These are phyloP conservation scores for Herpetomonas muscarum DNA, from an alignment of 208 protist species.

Conservation along the genomic window DNA sequence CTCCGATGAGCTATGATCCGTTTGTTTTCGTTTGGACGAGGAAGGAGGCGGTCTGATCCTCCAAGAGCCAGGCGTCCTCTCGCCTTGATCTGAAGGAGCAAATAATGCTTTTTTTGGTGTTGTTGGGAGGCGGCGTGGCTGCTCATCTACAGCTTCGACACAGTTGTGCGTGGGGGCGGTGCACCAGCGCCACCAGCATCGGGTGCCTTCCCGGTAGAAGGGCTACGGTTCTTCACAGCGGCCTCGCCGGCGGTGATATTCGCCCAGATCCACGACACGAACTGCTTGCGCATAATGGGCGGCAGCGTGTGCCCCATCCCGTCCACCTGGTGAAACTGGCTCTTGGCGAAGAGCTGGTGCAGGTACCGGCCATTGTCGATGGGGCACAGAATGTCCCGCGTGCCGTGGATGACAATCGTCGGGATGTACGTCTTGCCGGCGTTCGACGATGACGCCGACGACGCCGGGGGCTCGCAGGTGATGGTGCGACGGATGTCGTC, in stretches of 20 bases:
- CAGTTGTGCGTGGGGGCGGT: neutral
- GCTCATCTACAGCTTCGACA: neutral
- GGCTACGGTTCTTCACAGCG: slow-evolving; percentile 3
- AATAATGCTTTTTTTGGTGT: no score
- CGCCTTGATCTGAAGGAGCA: no score
- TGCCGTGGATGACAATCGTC: slow-evolving; percentile 70
- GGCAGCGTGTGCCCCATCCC: slow-evolving; percentile 67
- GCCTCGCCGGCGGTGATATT: slow-evolving; percentile 25
- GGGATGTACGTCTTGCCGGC: slow-evolving; percentile 24
- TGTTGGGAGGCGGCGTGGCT: no score
- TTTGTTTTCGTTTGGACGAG: no score
- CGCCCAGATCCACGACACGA: slow-evolving; percentile 18
- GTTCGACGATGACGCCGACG: neutral
- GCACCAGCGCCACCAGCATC: slow-evolving; percentile 3
- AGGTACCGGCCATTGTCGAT: slow-evolving; percentile 41
- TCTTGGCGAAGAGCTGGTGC: slow-evolving; percentile 31
- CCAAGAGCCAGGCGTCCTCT: no score
- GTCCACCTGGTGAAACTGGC: slow-evolving; percentile 29
- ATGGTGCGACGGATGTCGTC: slow-evolving; percentile 22
- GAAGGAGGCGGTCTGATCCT: no score
- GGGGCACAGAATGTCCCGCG: slow-evolving; percentile 46
- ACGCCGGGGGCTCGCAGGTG: slow-evolving; percentile 14
- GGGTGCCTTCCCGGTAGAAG: neutral
- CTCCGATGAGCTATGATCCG: no score
- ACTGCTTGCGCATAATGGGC: slow-evolving; percentile 18